Evolutionary conservation across 345 rosid genomes (phyloP).

Genomic region (Populus ilicifolia): DNA sequence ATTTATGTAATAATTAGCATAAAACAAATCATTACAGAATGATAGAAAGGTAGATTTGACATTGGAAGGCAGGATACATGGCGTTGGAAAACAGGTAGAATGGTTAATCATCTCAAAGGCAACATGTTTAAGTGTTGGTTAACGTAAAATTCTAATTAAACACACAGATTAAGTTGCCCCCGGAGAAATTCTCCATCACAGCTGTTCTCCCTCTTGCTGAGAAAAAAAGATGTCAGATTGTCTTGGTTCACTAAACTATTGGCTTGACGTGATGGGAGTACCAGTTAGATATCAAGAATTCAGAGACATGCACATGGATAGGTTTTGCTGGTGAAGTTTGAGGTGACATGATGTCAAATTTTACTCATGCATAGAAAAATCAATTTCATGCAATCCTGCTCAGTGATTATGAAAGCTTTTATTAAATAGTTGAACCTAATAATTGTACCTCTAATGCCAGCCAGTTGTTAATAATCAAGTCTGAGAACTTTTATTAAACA

Average conservation of each 20-base stretch:
- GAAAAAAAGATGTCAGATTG: not conserved
- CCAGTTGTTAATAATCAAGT: not conserved
- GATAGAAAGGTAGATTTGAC: slow-evolving; percentile 16
- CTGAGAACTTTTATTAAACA: not conserved
- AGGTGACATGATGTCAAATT: not conserved
- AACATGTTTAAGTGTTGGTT: not conserved
- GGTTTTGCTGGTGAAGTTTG: not conserved
- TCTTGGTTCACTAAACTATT: not conserved
- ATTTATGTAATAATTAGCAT: not conserved
- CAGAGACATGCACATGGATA: not conserved
- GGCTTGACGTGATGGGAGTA: not conserved
- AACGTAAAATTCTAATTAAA: not conserved
- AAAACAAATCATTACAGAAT: slow-evolving; percentile 9
- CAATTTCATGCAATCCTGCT: not conserved
- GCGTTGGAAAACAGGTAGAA: not conserved
- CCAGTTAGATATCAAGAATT: not conserved
- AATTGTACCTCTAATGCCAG: not conserved
- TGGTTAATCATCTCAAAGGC: not conserved
- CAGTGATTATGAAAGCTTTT: not conserved
- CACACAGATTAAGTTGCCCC: not conserved
- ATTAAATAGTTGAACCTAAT: not conserved
- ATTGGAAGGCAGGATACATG: not conserved
- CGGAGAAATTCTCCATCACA: not conserved
- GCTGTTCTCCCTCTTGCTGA: not conserved
- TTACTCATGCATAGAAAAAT: not conserved